phyloP scores from a whole-genome alignment of 208 protist species.

The Leishmania lainsoni region DNA sequence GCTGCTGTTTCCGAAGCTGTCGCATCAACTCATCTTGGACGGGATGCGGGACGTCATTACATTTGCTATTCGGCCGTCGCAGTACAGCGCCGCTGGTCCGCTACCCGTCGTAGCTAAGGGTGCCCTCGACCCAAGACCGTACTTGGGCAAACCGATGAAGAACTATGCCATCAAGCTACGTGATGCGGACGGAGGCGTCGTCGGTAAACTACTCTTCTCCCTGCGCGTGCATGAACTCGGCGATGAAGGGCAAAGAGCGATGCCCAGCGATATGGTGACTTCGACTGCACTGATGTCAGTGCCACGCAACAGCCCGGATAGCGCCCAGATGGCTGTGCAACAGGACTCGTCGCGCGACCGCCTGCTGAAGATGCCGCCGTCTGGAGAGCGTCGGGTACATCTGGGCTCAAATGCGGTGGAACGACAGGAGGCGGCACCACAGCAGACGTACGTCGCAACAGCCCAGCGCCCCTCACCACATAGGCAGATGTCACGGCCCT shows the following conservation, averaged over 20 bases:
- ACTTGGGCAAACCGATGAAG: constrained; percentile 66
- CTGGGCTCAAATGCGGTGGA: too few relatives aligned
- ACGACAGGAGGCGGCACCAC: too few relatives aligned
- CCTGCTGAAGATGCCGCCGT: constrained; percentile 12
- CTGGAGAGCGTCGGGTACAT: background rate
- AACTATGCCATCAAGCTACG: constrained; percentile 91
- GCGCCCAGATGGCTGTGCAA: background rate
- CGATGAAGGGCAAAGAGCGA: background rate
- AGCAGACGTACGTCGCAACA: background rate
- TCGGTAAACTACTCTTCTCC: constrained; percentile 82
- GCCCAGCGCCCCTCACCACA: background rate
- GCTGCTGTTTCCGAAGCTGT: constrained; percentile 46
- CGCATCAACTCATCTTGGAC: constrained; percentile 37
- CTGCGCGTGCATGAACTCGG: constrained; percentile 56
- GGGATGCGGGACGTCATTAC: constrained; percentile 56
- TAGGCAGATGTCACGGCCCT: background rate
- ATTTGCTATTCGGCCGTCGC: constrained; percentile 63
- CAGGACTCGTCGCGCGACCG: constrained; percentile 25
- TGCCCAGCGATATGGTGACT: background rate
- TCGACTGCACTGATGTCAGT: constrained; percentile 3
- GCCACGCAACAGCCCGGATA: background rate
- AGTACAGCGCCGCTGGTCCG: constrained; percentile 44
- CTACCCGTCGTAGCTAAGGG: constrained; percentile 77
- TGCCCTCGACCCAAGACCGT: constrained; percentile 70
- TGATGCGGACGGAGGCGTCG: constrained; percentile 57